Percentiles rank a stretch among this genome's conserved stretches.
phyloP scores from a whole-genome alignment of 768 basidiomycete genomes.

The Lanmaoa rubissima region DNA sequence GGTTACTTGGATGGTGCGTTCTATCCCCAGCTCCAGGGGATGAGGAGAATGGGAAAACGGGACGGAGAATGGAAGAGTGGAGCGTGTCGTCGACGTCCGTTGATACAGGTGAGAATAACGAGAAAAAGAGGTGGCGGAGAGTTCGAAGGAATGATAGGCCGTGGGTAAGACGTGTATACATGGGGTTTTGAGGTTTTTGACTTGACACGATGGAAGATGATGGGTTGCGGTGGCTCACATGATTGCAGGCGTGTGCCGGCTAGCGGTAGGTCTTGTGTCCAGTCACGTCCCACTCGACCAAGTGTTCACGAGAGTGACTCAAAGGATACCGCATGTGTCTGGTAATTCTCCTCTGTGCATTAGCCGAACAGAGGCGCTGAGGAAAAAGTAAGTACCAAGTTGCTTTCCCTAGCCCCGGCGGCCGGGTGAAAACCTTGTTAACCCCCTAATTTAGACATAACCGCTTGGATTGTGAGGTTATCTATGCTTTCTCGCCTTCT shows the following conservation, averaged over 20 bases:
- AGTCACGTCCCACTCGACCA: background rate
- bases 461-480: background rate
- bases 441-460: conserved; percentile 12
- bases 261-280: background rate
- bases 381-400: background rate
- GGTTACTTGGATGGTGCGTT: background rate
- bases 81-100: too few species aligned
- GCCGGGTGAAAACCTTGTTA: conserved; percentile 2
- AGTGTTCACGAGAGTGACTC: background rate
- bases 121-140: background rate
- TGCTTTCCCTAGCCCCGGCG: background rate
- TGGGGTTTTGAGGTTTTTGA: background rate
- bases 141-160: background rate
- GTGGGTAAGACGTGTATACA: too few species aligned
- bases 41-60: too few species aligned
- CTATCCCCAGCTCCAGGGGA: background rate
- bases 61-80: background rate
- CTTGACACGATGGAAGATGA: background rate
- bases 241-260: background rate
- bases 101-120: background rate
- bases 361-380: background rate
- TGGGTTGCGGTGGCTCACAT: background rate
- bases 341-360: background rate
- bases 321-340: background rate
- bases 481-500: background rate